Evolutionary conservation across 1,139 yeast genomes (phyloP), one percentile per base, ranked within the genome.

Genomic region (Pichia sp.): DNA sequence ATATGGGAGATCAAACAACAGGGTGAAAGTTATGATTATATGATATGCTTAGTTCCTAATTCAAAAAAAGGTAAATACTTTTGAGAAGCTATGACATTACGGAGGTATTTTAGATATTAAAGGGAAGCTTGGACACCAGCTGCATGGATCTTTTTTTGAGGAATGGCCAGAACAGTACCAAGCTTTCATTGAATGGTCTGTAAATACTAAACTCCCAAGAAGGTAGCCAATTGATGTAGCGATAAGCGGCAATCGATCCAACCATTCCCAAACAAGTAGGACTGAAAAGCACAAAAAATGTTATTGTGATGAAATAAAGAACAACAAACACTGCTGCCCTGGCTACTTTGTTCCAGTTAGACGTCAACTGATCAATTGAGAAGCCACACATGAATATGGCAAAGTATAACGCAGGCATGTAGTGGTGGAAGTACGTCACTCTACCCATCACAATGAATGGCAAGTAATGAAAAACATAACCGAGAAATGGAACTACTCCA

Each of bases 231-330:
- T 87, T 82, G 70, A 93, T 76, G 70, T 89, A 80, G 48, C 72
- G 70, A 74, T 77, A 93, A 54, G 86, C 68, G 25, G 70, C 68
- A 50, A 82, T 75, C 46, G 85, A 82, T 26, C 97, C 98, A 46
- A 74, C 82, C 95, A 95, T 84, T 61, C 99, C 99, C 62, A 87
- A 83, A 22, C 96, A 82, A 46, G 91, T 72, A 60, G 87, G 87
- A 60, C 91, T 76, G 72, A 87, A 90, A 66, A 79, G 74, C 74
- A 82, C 76, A 78, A 90, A 93, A 48, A 84, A 74, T 26, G 80
- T 83, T 52, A 79, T 72, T 36, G 86, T 82, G 49, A 73, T 65
- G 3, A 74, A 74, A 61, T 78, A 82, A 58, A 82, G 73, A 4
- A 67, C 58, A 23, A 66, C 62, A 55, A 73, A 79, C 50, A 73